These are phyloP conservation scores for Xerophyta viscosa DNA, from an alignment of 106 monocot genomes.

Conservation along the genomic window DNA sequence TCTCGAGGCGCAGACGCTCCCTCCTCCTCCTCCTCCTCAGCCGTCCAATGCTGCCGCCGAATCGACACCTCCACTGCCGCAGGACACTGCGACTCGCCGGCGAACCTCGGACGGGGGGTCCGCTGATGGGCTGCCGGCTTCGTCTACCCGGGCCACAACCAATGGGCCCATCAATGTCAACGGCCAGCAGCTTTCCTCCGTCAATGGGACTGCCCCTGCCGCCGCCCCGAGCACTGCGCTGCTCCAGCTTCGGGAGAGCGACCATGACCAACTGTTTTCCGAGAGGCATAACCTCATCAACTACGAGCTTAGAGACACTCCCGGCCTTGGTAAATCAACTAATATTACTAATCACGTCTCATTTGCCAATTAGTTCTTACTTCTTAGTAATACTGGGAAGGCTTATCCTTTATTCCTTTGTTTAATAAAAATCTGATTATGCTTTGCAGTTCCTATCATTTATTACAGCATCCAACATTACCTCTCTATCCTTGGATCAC, in stretches of 20 bases:
- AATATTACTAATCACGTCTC: not conserved
- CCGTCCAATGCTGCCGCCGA: slow-evolving; percentile 6
- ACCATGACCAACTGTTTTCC: slow-evolving; percentile 38
- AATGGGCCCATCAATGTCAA: not conserved
- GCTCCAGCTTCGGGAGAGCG: slow-evolving; percentile 4
- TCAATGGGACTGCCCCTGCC: slow-evolving; percentile 20
- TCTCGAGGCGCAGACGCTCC: slow-evolving; percentile 19
- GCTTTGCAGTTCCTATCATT: slow-evolving; percentile 62
- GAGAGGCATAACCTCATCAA: slow-evolving; percentile 58
- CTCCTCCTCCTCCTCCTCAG: slow-evolving; percentile 15
- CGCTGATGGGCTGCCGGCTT: slow-evolving; percentile 37
- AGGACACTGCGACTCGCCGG: too few species aligned
- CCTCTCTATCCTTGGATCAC: slow-evolving; percentile 80
- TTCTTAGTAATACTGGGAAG: too few species aligned
- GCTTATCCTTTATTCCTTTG: not conserved
- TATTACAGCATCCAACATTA: slow-evolving; percentile 81
- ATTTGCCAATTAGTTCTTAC: too few species aligned
- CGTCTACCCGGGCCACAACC: slow-evolving; percentile 10
- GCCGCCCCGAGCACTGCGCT: not conserved
- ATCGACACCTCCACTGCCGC: not conserved
- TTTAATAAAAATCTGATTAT: slow-evolving; percentile 3
- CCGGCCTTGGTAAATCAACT: slow-evolving; percentile 62
- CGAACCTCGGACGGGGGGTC: too few species aligned
- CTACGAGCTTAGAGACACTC: slow-evolving; percentile 83
- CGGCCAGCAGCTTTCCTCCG: too few species aligned